A percentile compares a stretch with the other conserved stretches of the same genome.
Evolutionary conservation across 2,329 filamentous ascomycete species (phyloP).

Genomic region (Pleoardoris graminearum): DNA sequence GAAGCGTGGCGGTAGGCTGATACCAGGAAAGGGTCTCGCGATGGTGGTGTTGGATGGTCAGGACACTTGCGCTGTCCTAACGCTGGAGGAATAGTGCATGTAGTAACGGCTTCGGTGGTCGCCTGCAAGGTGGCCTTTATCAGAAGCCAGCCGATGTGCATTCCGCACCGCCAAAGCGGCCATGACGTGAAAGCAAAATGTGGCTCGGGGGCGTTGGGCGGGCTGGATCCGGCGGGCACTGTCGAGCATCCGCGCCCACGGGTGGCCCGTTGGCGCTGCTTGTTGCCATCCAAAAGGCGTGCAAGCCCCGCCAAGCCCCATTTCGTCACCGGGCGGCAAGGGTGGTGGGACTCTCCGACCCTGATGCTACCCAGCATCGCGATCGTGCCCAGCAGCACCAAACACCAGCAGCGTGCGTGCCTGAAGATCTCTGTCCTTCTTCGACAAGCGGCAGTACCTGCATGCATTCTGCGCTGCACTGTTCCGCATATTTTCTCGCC

Average conservation of each 20-base stretch:
- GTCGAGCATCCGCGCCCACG: conserved; percentile 11
- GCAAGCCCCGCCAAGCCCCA: conserved; percentile 24
- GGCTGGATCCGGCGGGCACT: conserved; percentile 23
- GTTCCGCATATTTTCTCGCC: background rate
- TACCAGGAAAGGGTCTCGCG: conserved; percentile 11
- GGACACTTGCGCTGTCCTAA: conserved; percentile 12
- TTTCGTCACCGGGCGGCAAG: conserved; percentile 39
- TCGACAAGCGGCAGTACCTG: conserved; percentile 29
- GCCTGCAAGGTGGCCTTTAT: conserved; percentile 17
- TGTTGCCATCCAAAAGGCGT: conserved; percentile 22
- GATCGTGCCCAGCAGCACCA: conserved; percentile 21
- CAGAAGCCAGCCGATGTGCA: conserved; percentile 15
- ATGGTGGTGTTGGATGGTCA: conserved; percentile 3
- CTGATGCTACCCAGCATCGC: conserved; percentile 25
- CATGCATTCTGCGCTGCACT: conserved; percentile 18
- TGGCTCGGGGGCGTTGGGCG: conserved; percentile 3
- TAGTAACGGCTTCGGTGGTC: background rate
- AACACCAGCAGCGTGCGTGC: conserved; percentile 10
- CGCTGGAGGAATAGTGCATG: background rate
- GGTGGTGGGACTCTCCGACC: too few relatives aligned
- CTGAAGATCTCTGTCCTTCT: conserved; percentile 19
- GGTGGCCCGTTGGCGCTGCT: conserved; percentile 1
- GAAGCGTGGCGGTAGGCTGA: conserved; percentile 12
- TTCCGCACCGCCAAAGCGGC: conserved; percentile 20
- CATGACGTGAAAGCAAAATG: conserved; percentile 17